Percentiles rank a stretch among this genome's conserved stretches.
Evolutionary conservation across 2,329 filamentous ascomycete species (phyloP).

Genomic region (Rosellinia necatrix): DNA sequence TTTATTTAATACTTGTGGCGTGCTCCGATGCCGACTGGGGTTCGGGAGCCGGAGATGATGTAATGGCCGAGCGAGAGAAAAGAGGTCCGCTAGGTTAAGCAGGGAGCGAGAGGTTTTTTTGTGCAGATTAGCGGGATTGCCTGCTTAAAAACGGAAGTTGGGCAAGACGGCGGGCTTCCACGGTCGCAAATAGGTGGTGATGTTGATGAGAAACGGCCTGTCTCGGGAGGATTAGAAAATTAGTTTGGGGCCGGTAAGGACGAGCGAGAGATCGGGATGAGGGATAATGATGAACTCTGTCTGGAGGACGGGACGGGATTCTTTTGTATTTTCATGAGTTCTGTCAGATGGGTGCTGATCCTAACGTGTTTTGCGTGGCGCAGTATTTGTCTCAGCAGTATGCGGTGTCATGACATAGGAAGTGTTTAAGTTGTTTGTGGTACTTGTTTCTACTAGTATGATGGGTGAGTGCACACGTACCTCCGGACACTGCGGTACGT

Average conservation of each 20-base stretch:
- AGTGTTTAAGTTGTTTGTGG: constrained; percentile 17
- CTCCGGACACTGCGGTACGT: too few relatives aligned
- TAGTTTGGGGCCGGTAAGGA: neutral
- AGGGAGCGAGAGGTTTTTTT: too few relatives aligned
- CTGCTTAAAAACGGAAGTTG: constrained; percentile 6
- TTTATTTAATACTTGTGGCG: too few relatives aligned
- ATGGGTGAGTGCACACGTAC: too few relatives aligned
- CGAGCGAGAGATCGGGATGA: constrained; percentile 17
- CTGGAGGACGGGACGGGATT: constrained; percentile 25
- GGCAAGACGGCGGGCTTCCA: neutral
- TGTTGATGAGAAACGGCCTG: neutral
- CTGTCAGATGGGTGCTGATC: constrained; percentile 27
- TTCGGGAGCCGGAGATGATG: constrained; percentile 15
- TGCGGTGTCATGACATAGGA: neutral
- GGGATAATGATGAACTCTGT: neutral
- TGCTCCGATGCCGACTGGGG: too few relatives aligned
- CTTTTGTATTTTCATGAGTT: constrained; percentile 35
- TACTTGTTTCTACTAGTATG: too few relatives aligned
- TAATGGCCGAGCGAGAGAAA: constrained; percentile 9
- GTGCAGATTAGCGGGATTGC: neutral
- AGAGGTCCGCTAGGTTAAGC: too few relatives aligned
- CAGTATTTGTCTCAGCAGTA: constrained; percentile 26
- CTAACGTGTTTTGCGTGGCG: constrained; percentile 36
- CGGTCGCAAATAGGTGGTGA: constrained; percentile 15
- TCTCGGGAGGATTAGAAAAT: neutral